Conservation (phyloP, 345 rosid species). For the Laguncularia racemosa region DNA sequence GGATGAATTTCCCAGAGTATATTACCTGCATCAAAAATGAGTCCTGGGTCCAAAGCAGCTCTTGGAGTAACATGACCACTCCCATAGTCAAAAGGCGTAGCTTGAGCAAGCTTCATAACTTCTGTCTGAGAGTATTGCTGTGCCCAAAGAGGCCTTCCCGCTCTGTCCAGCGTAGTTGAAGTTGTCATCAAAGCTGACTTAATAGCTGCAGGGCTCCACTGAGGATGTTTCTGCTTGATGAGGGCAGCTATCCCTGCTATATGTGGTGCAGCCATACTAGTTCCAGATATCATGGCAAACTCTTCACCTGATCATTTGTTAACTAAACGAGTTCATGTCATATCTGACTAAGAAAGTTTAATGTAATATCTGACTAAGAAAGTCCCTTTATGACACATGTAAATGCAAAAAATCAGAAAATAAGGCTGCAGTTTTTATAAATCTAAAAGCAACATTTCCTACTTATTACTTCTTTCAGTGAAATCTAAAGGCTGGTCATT, state of each 20-base stretch:
- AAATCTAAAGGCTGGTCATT: neutral
- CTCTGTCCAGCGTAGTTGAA: slow-evolving; percentile 70
- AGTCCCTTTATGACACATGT: neutral
- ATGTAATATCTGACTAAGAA: too few relatives aligned
- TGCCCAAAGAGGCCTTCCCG: slow-evolving; percentile 90
- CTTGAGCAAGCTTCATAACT: slow-evolving; percentile 59
- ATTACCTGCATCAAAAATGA: slow-evolving; percentile 85
- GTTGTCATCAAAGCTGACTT: slow-evolving; percentile 98
- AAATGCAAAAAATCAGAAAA: neutral
- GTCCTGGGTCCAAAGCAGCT: slow-evolving; percentile 97
- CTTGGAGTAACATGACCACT: slow-evolving; percentile 95
- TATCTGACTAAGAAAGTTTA: neutral
- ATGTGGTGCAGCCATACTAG: slow-evolving; percentile 99
- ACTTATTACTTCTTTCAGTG: too few relatives aligned
- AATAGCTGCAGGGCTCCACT: slow-evolving; percentile 97
- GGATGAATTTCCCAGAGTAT: neutral
- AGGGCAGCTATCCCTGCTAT: slow-evolving; percentile 99
- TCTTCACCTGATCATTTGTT: slow-evolving; percentile 66
- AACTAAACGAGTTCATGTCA: neutral
- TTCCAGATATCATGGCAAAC: slow-evolving; percentile 94
- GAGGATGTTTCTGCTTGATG: slow-evolving; percentile 90
- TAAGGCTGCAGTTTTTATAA: too few relatives aligned
- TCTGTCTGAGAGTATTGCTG: slow-evolving; percentile 86
- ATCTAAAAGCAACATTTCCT: too few relatives aligned
- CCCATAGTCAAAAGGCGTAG: slow-evolving; percentile 96